Base-by-base conservation (phyloP, 192 early-diverging fungal species). In the Podila minutissima region DNA sequence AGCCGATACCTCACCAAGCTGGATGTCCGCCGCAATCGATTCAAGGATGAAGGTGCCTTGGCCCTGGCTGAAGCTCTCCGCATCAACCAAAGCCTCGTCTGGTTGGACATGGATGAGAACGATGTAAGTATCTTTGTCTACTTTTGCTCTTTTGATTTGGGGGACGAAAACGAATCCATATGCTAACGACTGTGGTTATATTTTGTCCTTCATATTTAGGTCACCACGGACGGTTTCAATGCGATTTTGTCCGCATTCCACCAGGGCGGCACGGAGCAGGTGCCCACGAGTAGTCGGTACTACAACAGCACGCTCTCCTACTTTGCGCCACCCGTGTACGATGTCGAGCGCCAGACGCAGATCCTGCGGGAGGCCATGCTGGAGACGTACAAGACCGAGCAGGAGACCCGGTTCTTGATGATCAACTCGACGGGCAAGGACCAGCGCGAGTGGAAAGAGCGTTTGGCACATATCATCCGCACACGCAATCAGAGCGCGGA, bases 211-310 rank as follows among this genome's bases (percentile, higher is more conserved):
- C 20, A 22, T 26, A 6, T 41, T 4, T 59, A 84, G 85, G 83
- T 86, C n/a, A 83, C 86, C 5, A 76, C 74, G 12, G 86, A 87
- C 20, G 86, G 86, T 8, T 87, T 72, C 33, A 76, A 79, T 62
- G 75, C 73, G 2, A 63, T 87, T 24, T n/a, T 75, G 35, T 75
- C 71, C 8, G 81, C 86, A 33, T 66, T 87, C 70, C 66, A 79
- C 38, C 76, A 79, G 49, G 76, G 76, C 15, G 76, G 76, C 26
- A 79, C 76, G 10, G 76, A 79, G 51, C 76, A 79, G 20, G 76
- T 79, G 3, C 76, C 76, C 12, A 68, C 76, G 1, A 79, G 76
- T 33, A 79, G 76, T 8, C 69, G 70, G 13, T 53, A 71, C 62
- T 68, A 83, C 37, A 85, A 85, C 58, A 79, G 33, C 33, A 71